A percentile compares a stretch with the other conserved stretches of the same genome.
Evolutionary conservation across 164 flowering plant species (phyloP).

Genomic region (Macadamia integrifolia): DNA sequence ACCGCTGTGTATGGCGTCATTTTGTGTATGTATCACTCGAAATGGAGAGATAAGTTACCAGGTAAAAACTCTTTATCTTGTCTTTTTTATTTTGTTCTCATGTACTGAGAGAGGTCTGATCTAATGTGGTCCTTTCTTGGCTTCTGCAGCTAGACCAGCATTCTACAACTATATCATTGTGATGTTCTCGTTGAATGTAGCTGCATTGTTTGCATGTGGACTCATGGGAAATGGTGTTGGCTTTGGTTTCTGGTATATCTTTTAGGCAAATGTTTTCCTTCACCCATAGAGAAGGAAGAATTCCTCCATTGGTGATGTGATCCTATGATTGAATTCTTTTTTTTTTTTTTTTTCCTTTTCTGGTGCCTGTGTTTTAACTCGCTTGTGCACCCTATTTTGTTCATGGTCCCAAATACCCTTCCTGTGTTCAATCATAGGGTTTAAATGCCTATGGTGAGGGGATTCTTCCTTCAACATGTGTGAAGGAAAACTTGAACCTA

Average conservation of each 20-base stretch:
- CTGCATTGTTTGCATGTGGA: conserved; percentile 47
- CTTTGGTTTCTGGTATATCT: conserved; percentile 62
- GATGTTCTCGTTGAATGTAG: conserved; percentile 55
- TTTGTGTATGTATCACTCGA: conserved; percentile 64
- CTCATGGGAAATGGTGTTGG: conserved; percentile 48
- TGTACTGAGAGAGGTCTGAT: neutral
- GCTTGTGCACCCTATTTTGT: too few species aligned
- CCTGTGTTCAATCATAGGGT: too few species aligned
- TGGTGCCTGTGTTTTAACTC: too few species aligned
- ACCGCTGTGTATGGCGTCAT: conserved; percentile 60
- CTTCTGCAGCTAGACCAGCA: conserved; percentile 69
- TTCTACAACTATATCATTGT: conserved; percentile 59
- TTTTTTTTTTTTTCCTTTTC: too few species aligned
- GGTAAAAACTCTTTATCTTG: conserved; percentile 34
- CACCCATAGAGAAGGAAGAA: too few species aligned
- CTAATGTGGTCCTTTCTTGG: neutral
- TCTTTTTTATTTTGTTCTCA: neutral
- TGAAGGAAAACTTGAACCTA: too few species aligned
- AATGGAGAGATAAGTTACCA: conserved; percentile 83
- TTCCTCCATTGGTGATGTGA: too few species aligned
- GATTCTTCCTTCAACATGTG: too few species aligned
- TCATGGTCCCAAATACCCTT: too few species aligned
- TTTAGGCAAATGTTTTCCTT: too few species aligned
- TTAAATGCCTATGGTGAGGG: too few species aligned
- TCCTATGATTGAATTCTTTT: too few species aligned